Base-by-base conservation (phyloP, 2,329 filamentous ascomycete species). In the Fusarium zealandicum region DNA sequence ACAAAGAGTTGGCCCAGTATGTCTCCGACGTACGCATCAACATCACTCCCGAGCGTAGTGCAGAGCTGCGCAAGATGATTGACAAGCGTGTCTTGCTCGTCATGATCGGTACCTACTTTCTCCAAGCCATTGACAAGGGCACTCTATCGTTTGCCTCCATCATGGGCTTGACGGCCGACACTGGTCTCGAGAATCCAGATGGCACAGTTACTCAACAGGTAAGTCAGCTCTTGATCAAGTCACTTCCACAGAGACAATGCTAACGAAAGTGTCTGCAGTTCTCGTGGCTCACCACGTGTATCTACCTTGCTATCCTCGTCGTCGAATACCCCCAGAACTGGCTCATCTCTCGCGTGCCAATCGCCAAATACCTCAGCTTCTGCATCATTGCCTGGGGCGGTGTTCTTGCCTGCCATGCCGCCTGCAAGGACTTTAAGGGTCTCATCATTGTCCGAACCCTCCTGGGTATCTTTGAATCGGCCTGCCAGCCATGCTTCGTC, bases 51-150 rank as follows among this genome's bases (percentile, higher is more conserved):
- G 84, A 82, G 52, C 84, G 88, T 47, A 86, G 84, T 71, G 78
- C 73, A 32, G 77, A 87, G 25, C 77, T 92, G 45, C 85, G 83
- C 58, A 80, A 73, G 44, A 76, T 85, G 76, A 89, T 92, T 61
- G 87, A 92, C 72, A 80, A 77, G 57, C 82, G 88, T 27, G 82
- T 92, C 3, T 75, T 93, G 36, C 73, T 80, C 2, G 78, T 92
- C 69, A 92, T 92, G 89, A 81, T 92, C 51, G 71, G 81, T 40
- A 90, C 88, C 0, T 91, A 92, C 72, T 90, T 92, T 67, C 73
- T 91, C 17, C 89, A 90, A 67, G 82, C 85, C 38, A 78, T 89
- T 38, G 86, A 89, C 71, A 89, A 89, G 71, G 85, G 85, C 20
- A 89, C 86, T 1, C 74, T 89, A 66, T 84, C 80, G 1, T 88